Base-by-base conservation (phyloP, 306 rosid genomes). In the Rosa chinensis region DNA sequence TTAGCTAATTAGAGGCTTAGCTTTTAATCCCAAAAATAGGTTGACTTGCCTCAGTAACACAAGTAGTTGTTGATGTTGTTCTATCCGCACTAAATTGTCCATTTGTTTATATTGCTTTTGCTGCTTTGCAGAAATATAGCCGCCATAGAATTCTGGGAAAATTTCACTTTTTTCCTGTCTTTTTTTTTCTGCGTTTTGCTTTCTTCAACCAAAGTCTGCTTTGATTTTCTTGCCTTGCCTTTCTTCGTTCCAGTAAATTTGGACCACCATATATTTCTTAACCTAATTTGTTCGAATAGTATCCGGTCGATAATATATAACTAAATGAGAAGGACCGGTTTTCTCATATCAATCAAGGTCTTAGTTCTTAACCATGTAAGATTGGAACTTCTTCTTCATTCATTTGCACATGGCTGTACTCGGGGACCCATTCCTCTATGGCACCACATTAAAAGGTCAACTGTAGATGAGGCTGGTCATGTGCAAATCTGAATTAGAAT, bases 401-500 rank as follows among this genome's bases (percentile, higher is more conserved):
- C 25, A 40, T 16, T 28, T 66, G 23, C 48, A 39, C 25, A 66
- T 39, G 28, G 72, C 23, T 4, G 64, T 63, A 0, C 32, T 2
- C 16, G 44, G 48, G 28, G 72, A 6, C 47, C 48, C 71, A 8
- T 6, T 17, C 71, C 21, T 66, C 71, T 20, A 16, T 35, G 70
- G 44, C 70, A 35, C 70, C 70, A 64, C 70, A 12, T 64, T 64
- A 35, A 17, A 32, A 64, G 20, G 70, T 64, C 70, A 64, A 64
- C 28, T 66, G 25, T 40, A 5, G 69, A 28, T 23, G 66, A 5
- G 70, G n/a, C 18, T 37, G 70, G 10, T 9, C 21, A 35, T 35
- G 45, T 66, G 71, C 13, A 18, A 2, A 18, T 66, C 70, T 66
- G 48, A 39, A 40, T 12, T 64, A 64, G 43, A 64, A 3, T 64